Evolutionary conservation across 306 rosid species (phyloP).

Genomic region (Myrica gale): DNA sequence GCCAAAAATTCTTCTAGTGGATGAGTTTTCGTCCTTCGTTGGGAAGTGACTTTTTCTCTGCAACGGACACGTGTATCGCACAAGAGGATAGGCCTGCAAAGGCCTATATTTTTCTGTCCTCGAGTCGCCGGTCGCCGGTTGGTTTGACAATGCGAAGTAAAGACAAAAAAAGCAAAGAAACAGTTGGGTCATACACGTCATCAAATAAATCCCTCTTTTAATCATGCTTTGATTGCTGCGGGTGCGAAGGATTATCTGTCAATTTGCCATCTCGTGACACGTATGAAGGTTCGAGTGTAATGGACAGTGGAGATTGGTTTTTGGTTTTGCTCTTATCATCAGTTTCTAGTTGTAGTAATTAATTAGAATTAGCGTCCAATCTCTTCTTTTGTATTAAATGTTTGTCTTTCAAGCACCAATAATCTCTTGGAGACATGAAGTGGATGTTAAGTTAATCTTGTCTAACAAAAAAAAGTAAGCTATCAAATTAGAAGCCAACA

Average conservation of each 20-base stretch:
- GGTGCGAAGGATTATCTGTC: neutral
- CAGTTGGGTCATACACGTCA: neutral
- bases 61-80: neutral
- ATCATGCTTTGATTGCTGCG: neutral
- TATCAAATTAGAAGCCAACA: no score
- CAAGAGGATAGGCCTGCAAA: neutral
- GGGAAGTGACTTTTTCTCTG: neutral
- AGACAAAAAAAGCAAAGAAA: neutral
- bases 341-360: no score
- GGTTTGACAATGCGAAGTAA: neutral
- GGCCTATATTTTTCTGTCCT: neutral
- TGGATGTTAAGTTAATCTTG: no score
- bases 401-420: no score
- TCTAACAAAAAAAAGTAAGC: no score
- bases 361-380: no score
- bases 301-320: no score
- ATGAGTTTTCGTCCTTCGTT: neutral
- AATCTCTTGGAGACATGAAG: no score
- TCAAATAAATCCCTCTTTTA: neutral
- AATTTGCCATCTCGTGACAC: no score
- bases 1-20: slow-evolving; percentile 10
- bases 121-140: neutral
- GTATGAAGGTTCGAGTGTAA: no score
- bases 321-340: no score
- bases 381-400: no score